Evolutionary conservation across 2,329 filamentous ascomycete genomes (phyloP), one percentile per base, ranked within the genome.

Genomic region (Domatiomyces globalis): DNA sequence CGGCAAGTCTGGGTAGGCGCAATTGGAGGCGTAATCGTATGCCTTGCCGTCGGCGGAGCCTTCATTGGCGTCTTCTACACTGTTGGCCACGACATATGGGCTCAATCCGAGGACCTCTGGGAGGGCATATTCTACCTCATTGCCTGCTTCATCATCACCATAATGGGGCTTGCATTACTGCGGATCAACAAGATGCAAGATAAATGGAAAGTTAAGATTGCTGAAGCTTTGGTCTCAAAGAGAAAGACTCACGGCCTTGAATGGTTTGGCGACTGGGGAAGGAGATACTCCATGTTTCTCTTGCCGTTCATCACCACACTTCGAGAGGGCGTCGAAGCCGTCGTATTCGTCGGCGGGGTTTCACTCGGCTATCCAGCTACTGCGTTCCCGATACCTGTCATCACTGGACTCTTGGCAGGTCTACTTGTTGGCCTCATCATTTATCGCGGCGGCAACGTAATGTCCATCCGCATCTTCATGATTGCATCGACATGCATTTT

Each of bases 311-410:
- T 94, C 63, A 94, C 87, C 0, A 84, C 90, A 17, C 69, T 94
- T 12, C 75, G 88, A 39, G 87, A 94, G 66, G 87, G 87, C 1
- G 77, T 94, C 25, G 88, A 95, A 66, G 86, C 84, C 0, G 83
- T 94, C 33, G 77, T 94, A 20, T 94, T 94, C 65, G 80, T 94
- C 50, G 86, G 85, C 10, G 88, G 87, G 19, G 87, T 95, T 5
- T 83, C 83, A 2, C 80, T 94, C 50, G 79, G 81, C 0, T 72
- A 84, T 4, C 85, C 87, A 0, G 86, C 85, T 1, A 79, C 77
- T 3, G 76, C 87, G 0, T 85, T 94, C 49, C 87, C 88, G 2
- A 69, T 94, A 4, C 80, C 88, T 0, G 84, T 88, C 2, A 68
- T 94, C 18, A 75, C 79, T n/a, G 88, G 87, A 0, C 66, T 94